Evolutionary conservation across 169 alveolate genomes (phyloP).

Genomic region (Cyclospora cayetanensis): DNA sequence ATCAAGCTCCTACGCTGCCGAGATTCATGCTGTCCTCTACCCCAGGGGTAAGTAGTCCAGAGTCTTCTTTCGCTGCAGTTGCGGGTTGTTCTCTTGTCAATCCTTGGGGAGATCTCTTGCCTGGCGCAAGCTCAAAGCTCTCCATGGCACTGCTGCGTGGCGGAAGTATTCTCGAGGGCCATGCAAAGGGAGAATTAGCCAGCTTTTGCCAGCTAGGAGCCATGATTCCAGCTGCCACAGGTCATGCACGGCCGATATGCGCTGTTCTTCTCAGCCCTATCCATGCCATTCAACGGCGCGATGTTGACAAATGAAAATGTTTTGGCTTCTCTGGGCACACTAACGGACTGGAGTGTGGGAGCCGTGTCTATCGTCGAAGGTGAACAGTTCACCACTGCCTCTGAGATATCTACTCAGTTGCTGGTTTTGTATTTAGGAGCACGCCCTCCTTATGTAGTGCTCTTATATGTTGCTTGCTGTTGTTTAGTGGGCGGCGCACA

Average conservation of each 20-base stretch:
- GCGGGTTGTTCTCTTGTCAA: not conserved
- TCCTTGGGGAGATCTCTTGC: too few species aligned
- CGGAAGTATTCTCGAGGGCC: too few species aligned
- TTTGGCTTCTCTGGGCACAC: slow-evolving; percentile 27
- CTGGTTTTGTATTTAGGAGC: too few species aligned
- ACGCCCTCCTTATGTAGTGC: too few species aligned
- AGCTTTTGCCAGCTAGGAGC: too few species aligned
- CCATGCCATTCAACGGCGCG: slow-evolving; percentile 55
- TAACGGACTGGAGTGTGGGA: slow-evolving; percentile 58
- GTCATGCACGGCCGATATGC: too few species aligned
- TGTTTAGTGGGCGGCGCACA: not conserved
- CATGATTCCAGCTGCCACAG: too few species aligned
- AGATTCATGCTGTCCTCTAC: slow-evolving; percentile 29
- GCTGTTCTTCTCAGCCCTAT: not conserved
- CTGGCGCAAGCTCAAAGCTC: too few species aligned
- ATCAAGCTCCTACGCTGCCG: not conserved
- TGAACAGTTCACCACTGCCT: not conserved
- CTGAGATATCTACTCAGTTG: not conserved
- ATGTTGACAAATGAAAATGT: slow-evolving; percentile 45
- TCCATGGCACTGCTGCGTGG: too few species aligned
- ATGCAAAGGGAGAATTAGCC: too few species aligned
- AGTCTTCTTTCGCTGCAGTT: not conserved
- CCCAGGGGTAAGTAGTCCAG: not conserved
- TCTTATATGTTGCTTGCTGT: not conserved
- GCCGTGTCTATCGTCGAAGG: slow-evolving; percentile 24